Evolutionary conservation across 345 rosid species (phyloP).

Genomic region (Microthlaspi erraticum): DNA sequence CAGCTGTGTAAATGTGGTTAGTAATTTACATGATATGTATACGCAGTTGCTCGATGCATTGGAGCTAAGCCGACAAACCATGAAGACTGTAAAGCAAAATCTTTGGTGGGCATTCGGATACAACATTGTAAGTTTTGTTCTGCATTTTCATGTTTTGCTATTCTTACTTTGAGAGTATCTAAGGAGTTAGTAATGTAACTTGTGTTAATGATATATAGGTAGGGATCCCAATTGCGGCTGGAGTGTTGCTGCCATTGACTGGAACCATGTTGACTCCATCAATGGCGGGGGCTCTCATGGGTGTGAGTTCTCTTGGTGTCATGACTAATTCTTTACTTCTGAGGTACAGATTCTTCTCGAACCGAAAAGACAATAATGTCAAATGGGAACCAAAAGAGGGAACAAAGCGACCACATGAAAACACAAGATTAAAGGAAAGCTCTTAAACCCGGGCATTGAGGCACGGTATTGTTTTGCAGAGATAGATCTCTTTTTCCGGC

Average conservation of each 20-base stretch:
- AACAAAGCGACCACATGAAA: constrained; percentile 35
- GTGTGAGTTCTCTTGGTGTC: constrained; percentile 93
- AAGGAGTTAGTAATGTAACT: constrained; percentile 1
- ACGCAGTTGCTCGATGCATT: constrained; percentile 88
- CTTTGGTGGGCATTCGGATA: constrained; percentile 99
- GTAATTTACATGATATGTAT: constrained; percentile 3
- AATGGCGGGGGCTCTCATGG: constrained; percentile 97
- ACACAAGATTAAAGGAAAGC: constrained; percentile 39
- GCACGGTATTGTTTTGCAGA: constrained; percentile 23
- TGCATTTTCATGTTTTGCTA: constrained; percentile 8
- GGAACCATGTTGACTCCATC: constrained; percentile 95
- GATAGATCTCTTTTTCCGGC: neutral
- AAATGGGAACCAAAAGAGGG: constrained; percentile 42
- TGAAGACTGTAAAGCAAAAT: constrained; percentile 97
- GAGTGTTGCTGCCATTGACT: constrained; percentile 75
- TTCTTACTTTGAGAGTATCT: constrained; percentile 23
- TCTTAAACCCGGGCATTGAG: constrained; percentile 17
- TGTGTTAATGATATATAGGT: constrained; percentile 48
- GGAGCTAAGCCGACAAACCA: constrained; percentile 91
- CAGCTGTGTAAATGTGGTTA: constrained; percentile 3
- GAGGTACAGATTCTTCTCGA: constrained; percentile 64
- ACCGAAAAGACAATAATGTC: constrained; percentile 40
- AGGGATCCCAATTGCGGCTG: constrained; percentile 95
- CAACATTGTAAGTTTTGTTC: constrained; percentile 80
- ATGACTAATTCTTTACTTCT: constrained; percentile 87